Evolutionary conservation across 805 yeast species (phyloP), one percentile per base, ranked within the genome.

Genomic region (Candida verbasci): DNA sequence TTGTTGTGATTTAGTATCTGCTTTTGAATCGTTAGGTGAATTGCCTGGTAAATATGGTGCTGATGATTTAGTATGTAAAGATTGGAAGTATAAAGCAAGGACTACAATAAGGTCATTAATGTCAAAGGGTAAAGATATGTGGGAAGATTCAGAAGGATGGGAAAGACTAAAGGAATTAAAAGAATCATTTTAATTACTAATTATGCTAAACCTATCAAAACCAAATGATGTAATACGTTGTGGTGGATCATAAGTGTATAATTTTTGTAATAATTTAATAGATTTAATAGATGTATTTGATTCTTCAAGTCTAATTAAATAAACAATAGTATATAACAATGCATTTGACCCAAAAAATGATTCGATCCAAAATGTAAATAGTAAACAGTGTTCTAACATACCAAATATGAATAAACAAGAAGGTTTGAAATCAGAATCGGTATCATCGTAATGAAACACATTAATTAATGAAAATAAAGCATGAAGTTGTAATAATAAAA

Each of bases 1-100:
- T 0, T 84, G 95, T 53, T 58, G 65, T 23, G 95, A 88, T 43
- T 67, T 91, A 38, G 80, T 84, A 2, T 84, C 93, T 27, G 91
- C 96, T 1, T 91, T 88, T 55, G 88, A 82, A 52, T 80, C 85
- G 3, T 70, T 86, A 22, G 97, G 97, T n/a, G 93, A 83, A 40
- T 58, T 77, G 47, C 83, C 85, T 9, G 94, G 94, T 6, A 81
- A 77, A 49, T 74, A 80, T 50, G 83, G 82, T 17, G 88, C 86
- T 2, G 94, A 82, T 15, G 86, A 84, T 54, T 46, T 82, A n/a
- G 94, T 89, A 8, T 88, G 96, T 56, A 78, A 81, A 52, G 95
- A 88, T 53, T 89, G 97, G 97, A 83, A 78, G 52, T 85, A 82
- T 61, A 87, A 87, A 55, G 80, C 95, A 2, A 72, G 80, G 43